Evolutionary conservation across 257 asterid genomes (phyloP), one percentile per base, ranked within the genome.

Genomic region (Prunella vulgaris): DNA sequence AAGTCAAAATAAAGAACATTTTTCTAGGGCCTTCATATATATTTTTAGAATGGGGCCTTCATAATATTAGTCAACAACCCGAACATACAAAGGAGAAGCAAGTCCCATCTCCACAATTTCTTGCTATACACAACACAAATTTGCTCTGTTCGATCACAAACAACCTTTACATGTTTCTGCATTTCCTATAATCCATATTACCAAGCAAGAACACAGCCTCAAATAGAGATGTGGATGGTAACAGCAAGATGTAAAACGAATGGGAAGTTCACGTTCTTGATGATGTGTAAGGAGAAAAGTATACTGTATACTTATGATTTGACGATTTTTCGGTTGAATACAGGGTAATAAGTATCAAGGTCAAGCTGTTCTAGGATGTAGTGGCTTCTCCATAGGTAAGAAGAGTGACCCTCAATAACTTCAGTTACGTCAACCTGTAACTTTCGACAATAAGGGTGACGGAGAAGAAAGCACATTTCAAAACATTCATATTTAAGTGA

Each of bases 361-460:
- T 89, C 93, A 7, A 92, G 97, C 79, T 84, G 97, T 65, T 92
- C 88, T 35, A 92, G 76, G 73, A 90, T 88, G 60, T 85, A 83
- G 56, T 83, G 86, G 44, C 93, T 79, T 74, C 85, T 75, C 96
- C 96, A 92, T 48, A 90, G 80, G 70, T 92, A 92, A 64, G 97
- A 83, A 15, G 98, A 92, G 84, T 92, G 98, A 13, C 98, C 96
- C 40, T 90, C 98, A 2, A 90, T 88, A 30, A 86, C 80, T 72
- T 86, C 88, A 32, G 97, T 86, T 27, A 83, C 97, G 46, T 92
- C 92, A 14, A 88, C 96, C 98, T 92, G 89, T 63, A 53, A 20
- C 14, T n/a, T n/a, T n/a, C n/a, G 3, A 18, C 5, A 2, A 18
- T 9, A 18, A 28, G 14, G 7, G 14, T 25, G 49, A 15, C 17